These are phyloP conservation scores for Phoma sp. DNA, from an alignment of 2,329 filamentous ascomycete species.

Conservation along the genomic window DNA sequence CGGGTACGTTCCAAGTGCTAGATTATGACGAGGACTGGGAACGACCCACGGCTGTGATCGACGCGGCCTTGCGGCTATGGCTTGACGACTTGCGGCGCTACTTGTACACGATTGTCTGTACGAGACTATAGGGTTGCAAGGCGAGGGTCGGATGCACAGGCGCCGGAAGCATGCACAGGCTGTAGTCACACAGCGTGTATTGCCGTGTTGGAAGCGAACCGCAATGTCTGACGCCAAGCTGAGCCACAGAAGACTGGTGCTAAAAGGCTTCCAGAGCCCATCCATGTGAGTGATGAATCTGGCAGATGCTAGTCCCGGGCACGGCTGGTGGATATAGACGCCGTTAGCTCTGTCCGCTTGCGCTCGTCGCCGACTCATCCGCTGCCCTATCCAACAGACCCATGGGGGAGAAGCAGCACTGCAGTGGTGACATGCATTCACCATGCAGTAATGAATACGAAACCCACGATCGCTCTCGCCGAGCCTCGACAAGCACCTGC, in stretches of 20 bases:
- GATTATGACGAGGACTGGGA: slow-evolving; percentile 6
- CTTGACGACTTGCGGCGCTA: slow-evolving; percentile 31
- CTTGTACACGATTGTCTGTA: slow-evolving; percentile 20
- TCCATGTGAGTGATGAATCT: slow-evolving; percentile 31
- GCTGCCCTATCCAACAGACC: slow-evolving; percentile 1
- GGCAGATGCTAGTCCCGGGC: slow-evolving; percentile 29
- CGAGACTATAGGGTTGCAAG: slow-evolving; percentile 18
- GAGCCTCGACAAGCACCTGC: slow-evolving; percentile 15
- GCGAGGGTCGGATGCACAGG: slow-evolving; percentile 16
- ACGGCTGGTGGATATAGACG: slow-evolving; percentile 20
- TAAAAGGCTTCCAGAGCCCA: slow-evolving; percentile 23
- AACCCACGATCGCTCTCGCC: slow-evolving; percentile 10
- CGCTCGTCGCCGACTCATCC: slow-evolving; percentile 6
- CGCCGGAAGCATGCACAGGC: slow-evolving; percentile 25
- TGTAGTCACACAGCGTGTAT: slow-evolving; percentile 21
- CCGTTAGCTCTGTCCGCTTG: slow-evolving; percentile 29
- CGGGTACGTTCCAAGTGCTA: slow-evolving; percentile 19
- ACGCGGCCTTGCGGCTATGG: slow-evolving; percentile 41
- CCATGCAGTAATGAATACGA: background rate
- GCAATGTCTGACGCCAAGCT: slow-evolving; percentile 22
- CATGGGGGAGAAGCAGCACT: background rate
- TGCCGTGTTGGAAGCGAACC: slow-evolving; percentile 21
- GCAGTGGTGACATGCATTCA: slow-evolving; percentile 5
- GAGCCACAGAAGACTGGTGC: slow-evolving; percentile 31
- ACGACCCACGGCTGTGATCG: slow-evolving; percentile 39